phyloP scores from a whole-genome alignment of 2,329 filamentous ascomycete genomes.

The Knufia fluminis region DNA sequence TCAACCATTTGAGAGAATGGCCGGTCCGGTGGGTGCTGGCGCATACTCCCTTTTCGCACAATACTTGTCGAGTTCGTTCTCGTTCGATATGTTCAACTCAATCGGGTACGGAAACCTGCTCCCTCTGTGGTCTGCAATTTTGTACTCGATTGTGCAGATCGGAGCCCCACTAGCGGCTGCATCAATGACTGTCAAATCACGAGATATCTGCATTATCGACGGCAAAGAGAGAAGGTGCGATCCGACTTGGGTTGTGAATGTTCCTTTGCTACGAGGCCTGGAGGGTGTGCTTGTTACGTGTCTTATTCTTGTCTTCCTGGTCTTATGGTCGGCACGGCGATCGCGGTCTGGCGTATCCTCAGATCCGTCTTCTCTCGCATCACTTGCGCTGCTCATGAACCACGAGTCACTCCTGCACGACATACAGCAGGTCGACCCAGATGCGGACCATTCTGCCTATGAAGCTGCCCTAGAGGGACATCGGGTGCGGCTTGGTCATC shows the following conservation, averaged over 20 bases:
- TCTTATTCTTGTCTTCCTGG: constrained; percentile 8
- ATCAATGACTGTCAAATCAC: constrained; percentile 11
- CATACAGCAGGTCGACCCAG: not conserved
- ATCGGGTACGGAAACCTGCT: constrained; percentile 9
- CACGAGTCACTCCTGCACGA: constrained; percentile 10
- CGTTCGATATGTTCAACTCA: constrained; percentile 4
- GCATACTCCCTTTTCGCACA: constrained; percentile 12
- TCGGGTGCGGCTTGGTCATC: constrained; percentile 5
- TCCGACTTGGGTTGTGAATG: constrained; percentile 14
- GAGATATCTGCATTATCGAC: constrained; percentile 7
- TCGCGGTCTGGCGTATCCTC: constrained; percentile 11
- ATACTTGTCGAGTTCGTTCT: constrained; percentile 13
- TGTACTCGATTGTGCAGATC: constrained; percentile 9
- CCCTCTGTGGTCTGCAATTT: constrained; percentile 8
- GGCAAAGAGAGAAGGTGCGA: constrained; percentile 8
- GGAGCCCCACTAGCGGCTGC: constrained; percentile 10
- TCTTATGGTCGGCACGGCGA: constrained; percentile 8
- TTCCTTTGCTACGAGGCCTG: constrained; percentile 9
- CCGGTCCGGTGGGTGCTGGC: constrained; percentile 9
- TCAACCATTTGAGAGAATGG: constrained; percentile 16
- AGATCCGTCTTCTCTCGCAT: constrained; percentile 13
- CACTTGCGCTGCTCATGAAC: constrained; percentile 13
- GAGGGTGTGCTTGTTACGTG: constrained; percentile 9
- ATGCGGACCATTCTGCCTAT: not conserved
- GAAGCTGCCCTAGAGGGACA: not conserved